Conservation (phyloP, 2,329 filamentous ascomycete species). For the Xylariales sp. region DNA sequence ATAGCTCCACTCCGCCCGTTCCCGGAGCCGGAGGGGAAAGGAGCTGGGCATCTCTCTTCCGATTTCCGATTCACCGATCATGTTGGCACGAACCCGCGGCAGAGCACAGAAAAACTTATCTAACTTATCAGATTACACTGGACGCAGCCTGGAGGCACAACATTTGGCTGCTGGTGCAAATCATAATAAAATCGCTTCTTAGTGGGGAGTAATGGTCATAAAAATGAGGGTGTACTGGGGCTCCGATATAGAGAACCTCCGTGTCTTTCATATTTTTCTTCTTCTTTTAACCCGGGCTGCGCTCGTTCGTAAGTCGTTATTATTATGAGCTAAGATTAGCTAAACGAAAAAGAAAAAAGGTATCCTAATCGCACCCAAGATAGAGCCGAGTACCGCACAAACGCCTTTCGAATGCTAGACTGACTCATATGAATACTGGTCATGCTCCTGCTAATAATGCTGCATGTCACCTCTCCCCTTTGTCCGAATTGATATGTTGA, state of each 20-base stretch:
- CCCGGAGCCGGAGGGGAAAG: slow-evolving; percentile 8
- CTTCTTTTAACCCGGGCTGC: neutral
- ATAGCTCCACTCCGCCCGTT: neutral
- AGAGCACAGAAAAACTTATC: neutral
- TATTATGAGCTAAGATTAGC: slow-evolving; percentile 9
- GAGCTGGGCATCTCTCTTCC: neutral
- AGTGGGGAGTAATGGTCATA: neutral
- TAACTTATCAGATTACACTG: neutral
- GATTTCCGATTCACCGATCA: neutral
- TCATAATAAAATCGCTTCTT: too few relatives aligned
- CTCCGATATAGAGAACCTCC: neutral
- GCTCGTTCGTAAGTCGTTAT: slow-evolving; percentile 16
- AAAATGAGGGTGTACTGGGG: neutral
- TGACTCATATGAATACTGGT: neutral
- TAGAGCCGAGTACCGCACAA: slow-evolving; percentile 5
- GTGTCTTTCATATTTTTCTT: neutral
- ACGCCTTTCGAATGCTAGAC: slow-evolving; percentile 33
- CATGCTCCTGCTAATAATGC: neutral
- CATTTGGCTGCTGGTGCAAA: too few relatives aligned
- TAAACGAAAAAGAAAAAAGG: slow-evolving; percentile 5
- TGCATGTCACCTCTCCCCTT: neutral
- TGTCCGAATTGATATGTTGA: neutral
- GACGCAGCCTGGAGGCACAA: too few relatives aligned
- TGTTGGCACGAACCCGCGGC: neutral
- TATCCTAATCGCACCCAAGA: slow-evolving; percentile 24